Evolutionary conservation across 176 grass and related monocot genomes (phyloP).

Genomic region (Zoysia pacifica): DNA sequence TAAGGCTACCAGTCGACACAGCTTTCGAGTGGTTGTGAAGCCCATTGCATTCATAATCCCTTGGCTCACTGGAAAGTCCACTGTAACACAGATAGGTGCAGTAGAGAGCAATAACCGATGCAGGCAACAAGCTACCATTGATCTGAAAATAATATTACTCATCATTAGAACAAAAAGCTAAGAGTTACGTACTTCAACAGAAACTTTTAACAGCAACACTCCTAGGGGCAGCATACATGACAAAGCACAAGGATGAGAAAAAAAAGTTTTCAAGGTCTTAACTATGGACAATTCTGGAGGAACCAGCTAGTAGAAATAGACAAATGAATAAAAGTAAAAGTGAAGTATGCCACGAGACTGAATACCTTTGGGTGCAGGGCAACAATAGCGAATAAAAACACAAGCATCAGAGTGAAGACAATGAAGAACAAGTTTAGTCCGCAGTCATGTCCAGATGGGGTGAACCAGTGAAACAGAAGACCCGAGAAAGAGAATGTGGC

Average conservation of each 20-base stretch:
- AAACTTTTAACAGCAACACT: not conserved
- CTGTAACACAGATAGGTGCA: conserved; percentile 92
- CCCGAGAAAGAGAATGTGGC: conserved; percentile 80
- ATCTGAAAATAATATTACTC: conserved; percentile 49
- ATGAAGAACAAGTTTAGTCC: conserved; percentile 95
- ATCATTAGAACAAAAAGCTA: not conserved
- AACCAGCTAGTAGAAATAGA: not conserved
- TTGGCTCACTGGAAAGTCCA: conserved; percentile 93
- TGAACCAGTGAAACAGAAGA: conserved; percentile 97
- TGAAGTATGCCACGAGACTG: not conserved
- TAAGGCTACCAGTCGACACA: conserved; percentile 88
- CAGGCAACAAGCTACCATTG: conserved; percentile 94
- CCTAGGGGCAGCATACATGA: not conserved
- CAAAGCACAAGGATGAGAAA: not conserved
- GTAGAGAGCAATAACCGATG: conserved; percentile 83
- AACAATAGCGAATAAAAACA: conserved; percentile 75
- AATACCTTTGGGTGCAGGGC: conserved; percentile 93
- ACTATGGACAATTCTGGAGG: not conserved
- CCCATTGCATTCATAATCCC: conserved; percentile 94
- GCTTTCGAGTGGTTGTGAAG: conserved; percentile 96
- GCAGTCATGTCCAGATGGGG: conserved; percentile 89
- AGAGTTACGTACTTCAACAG: not conserved
- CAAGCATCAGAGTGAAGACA: conserved; percentile 85
- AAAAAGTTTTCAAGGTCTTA: conserved; percentile 1
- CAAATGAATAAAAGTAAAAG: not conserved